These are phyloP conservation scores for Mycena haematopus DNA, from an alignment of 768 basidiomycete genomes.

Conservation along the genomic window DNA sequence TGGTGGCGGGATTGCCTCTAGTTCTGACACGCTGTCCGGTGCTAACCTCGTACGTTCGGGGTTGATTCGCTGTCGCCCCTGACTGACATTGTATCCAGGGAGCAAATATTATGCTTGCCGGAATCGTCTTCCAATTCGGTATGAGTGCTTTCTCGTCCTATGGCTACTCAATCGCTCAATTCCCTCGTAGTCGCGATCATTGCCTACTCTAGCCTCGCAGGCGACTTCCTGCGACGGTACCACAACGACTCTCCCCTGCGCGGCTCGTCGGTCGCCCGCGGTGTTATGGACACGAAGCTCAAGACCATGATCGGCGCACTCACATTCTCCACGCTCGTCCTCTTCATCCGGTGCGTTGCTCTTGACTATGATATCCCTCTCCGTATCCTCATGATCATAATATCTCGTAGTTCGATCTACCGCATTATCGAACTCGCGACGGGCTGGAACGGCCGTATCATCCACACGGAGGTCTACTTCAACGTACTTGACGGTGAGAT, in stretches of 20 bases:
- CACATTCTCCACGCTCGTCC: constrained; percentile 45
- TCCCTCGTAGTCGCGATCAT: constrained; percentile 46
- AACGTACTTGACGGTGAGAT: too few relatives aligned
- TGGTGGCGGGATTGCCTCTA: constrained; percentile 19
- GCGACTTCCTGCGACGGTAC: constrained; percentile 56
- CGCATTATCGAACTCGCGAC: constrained; percentile 57
- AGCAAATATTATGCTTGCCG: constrained; percentile 58
- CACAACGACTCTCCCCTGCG: constrained; percentile 41
- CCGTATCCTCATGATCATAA: neutral
- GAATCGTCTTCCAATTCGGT: constrained; percentile 67
- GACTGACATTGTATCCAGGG: constrained; percentile 32
- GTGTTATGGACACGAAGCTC: neutral
- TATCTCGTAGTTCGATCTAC: constrained; percentile 43
- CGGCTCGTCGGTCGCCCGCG: neutral
- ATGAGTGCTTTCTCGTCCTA: constrained; percentile 23
- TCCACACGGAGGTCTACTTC: constrained; percentile 45
- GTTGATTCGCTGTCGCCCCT: neutral
- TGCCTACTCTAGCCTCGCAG: constrained; percentile 46
- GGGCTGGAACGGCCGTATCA: constrained; percentile 59
- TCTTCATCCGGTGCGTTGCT: constrained; percentile 50
- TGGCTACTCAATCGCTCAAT: constrained; percentile 27
- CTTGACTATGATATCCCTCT: too few relatives aligned
- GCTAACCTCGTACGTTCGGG: constrained; percentile 10
- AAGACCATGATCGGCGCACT: constrained; percentile 43
- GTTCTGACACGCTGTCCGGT: neutral